Evolutionary conservation across 2,329 filamentous ascomycete genomes (phyloP).

Genomic region (Ramichloridium luteum): DNA sequence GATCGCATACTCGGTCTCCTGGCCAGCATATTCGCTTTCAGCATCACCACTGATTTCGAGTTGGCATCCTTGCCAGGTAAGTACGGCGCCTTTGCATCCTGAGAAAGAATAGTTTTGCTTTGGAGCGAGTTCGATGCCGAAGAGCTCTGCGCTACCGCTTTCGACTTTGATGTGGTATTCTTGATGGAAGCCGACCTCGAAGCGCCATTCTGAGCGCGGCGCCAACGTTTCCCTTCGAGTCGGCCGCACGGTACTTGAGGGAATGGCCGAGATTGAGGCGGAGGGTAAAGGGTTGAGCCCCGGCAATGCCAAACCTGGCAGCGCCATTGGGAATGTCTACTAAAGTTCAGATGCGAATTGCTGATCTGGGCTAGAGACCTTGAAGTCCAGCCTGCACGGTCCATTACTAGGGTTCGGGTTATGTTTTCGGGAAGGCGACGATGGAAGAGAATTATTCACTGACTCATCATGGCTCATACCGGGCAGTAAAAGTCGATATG

Average conservation of each 20-base stretch:
- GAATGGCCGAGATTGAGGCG: constrained; percentile 15
- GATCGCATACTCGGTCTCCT: constrained; percentile 65
- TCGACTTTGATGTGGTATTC: constrained; percentile 46
- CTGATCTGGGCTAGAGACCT: too few species aligned
- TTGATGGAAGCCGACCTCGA: constrained; percentile 26
- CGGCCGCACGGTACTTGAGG: constrained; percentile 8
- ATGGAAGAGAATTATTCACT: too few species aligned
- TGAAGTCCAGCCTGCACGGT: too few species aligned
- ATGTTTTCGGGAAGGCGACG: too few species aligned
- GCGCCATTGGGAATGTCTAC: too few species aligned
- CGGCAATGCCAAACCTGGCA: constrained; percentile 37
- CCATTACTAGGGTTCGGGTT: too few species aligned
- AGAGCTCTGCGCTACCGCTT: constrained; percentile 78
- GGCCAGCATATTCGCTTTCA: constrained; percentile 55
- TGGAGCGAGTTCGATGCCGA: constrained; percentile 82
- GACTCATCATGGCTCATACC: too few species aligned
- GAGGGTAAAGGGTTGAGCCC: constrained; percentile 20
- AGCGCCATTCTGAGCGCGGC: constrained; percentile 35
- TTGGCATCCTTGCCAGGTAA: constrained; percentile 82
- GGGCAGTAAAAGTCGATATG: too few species aligned
- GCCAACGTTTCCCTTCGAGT: constrained; percentile 31
- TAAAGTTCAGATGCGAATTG: too few species aligned
- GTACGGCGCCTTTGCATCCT: constrained; percentile 74
- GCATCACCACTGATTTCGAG: constrained; percentile 66
- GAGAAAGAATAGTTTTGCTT: constrained; percentile 70